Base-by-base conservation (phyloP, 495 filamentous ascomycete genomes). In the Penicillium pulvis region DNA sequence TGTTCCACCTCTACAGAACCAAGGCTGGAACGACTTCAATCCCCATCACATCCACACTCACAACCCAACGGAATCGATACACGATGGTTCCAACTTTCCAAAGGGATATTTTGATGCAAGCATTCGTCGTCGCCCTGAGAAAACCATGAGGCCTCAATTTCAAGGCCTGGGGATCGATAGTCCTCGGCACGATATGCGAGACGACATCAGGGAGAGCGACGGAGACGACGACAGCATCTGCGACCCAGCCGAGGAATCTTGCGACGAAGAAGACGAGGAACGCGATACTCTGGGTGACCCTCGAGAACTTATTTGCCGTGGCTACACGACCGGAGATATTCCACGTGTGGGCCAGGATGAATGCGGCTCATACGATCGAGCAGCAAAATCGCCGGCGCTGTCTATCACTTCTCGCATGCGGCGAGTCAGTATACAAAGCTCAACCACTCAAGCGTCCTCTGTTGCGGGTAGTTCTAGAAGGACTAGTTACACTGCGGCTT, bases 381-480 rank as follows among this genome's bases (percentile, higher is more conserved):
- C 68, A 16, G 66, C 72, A n/a, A 74, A 68, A 64, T 77, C 75
- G 1, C 71, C 75, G 7, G 74, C 75, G 11, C 60, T 79, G 20
- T 75, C 76, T 0, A 68, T 77, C 5, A 79, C 76, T 1, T 74
- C 75, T 11, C 70, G 73, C n/a, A 79, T 79, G 76, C 74, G 76
- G n/a, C 71, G 70, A 12, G 60, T 62, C 51, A 79, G 76, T 41
- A 49, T 57, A 6, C 75, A 78, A 55, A 77, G 72, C 51, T 65
- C 60, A 12, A 51, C 57, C 10, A 71, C 70, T 5, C 60, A 65
- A 12, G 50, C 64, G 7, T 52, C 64, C 2, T 73, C 70, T 4
- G 55, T 70, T 19, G 67, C 68, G 5, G 68, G 62, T 28, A 73
- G 70, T 44, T 78, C 76, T 0, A 67, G 64, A 65, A 71, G 71